Evolutionary conservation across 768 basidiomycete genomes (phyloP).

Genomic region (Cystobasidium onofrii): DNA sequence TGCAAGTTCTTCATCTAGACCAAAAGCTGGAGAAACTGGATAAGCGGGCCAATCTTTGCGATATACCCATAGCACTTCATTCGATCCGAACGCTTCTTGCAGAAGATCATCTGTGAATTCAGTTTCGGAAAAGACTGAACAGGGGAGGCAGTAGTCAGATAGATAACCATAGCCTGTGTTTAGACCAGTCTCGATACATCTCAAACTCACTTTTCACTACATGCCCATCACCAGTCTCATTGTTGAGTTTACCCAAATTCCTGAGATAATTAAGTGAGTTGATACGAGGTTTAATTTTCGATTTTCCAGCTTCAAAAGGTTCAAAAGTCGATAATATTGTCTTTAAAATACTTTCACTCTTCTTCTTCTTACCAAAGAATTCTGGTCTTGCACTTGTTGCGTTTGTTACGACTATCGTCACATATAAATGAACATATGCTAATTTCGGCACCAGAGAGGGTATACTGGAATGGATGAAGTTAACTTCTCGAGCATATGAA

Average conservation of each 20-base stretch:
- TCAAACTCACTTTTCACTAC: constrained; percentile 19
- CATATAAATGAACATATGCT: constrained; percentile 75
- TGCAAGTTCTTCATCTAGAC: constrained; percentile 55
- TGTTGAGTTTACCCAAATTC: neutral
- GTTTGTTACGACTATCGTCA: constrained; percentile 78
- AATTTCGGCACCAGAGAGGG: constrained; percentile 57
- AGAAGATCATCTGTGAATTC: neutral
- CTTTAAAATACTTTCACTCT: constrained; percentile 48
- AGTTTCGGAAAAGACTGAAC: constrained; percentile 8
- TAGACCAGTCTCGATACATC: too few species aligned
- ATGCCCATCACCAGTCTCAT: constrained; percentile 10
- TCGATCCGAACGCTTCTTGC: constrained; percentile 51
- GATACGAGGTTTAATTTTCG: neutral
- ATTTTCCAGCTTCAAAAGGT: constrained; percentile 20
- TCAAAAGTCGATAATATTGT: constrained; percentile 65
- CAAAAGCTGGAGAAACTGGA: constrained; percentile 35
- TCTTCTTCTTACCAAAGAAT: constrained; percentile 59
- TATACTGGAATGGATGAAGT: constrained; percentile 34
- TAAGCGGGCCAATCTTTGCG: constrained; percentile 58
- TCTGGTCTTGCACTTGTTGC: constrained; percentile 55
- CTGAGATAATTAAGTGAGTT: constrained; percentile 30
- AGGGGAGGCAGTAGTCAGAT: neutral
- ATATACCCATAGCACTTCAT: constrained; percentile 63
- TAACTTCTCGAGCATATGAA: constrained; percentile 44
- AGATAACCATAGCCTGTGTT: too few species aligned